Evolutionary conservation across 2,329 filamentous ascomycete species (phyloP).

Genomic region (Aspergillus niger): DNA sequence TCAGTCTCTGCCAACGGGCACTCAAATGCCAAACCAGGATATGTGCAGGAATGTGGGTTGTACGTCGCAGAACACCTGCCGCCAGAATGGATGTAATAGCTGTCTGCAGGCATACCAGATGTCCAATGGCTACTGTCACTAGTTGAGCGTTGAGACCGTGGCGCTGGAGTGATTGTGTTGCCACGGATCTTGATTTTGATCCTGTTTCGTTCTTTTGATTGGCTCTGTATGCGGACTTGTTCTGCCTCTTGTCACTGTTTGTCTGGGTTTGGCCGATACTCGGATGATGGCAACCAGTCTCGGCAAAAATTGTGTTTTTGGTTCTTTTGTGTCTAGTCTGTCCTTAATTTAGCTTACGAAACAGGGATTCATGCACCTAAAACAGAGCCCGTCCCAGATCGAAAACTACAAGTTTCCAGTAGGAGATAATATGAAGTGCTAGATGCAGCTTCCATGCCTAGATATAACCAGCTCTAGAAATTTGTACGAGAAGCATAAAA

Average conservation of each 20-base stretch:
- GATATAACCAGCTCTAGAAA: too few species aligned
- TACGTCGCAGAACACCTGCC: background rate
- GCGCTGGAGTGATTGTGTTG: background rate
- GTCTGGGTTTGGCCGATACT: background rate
- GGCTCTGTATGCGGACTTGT: background rate
- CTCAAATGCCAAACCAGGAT: background rate
- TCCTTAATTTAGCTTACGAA: background rate
- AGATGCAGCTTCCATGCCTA: too few species aligned
- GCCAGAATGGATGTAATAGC: background rate
- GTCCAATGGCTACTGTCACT: background rate
- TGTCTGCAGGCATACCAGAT: background rate
- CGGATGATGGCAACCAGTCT: background rate
- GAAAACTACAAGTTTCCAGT: too few species aligned
- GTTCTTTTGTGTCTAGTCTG: background rate
- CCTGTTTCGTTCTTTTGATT: background rate
- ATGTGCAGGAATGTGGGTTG: background rate
- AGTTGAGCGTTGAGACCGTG: background rate
- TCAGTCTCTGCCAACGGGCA: background rate
- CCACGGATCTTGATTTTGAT: background rate
- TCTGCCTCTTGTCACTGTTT: background rate
- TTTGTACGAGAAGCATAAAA: too few species aligned
- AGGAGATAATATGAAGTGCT: too few species aligned
- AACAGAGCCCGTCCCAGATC: background rate
- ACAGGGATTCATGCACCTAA: background rate
- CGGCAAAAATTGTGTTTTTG: background rate